phyloP scores from a whole-genome alignment of 2,329 filamentous ascomycete species.

The Furcasterigmium furcatum region DNA sequence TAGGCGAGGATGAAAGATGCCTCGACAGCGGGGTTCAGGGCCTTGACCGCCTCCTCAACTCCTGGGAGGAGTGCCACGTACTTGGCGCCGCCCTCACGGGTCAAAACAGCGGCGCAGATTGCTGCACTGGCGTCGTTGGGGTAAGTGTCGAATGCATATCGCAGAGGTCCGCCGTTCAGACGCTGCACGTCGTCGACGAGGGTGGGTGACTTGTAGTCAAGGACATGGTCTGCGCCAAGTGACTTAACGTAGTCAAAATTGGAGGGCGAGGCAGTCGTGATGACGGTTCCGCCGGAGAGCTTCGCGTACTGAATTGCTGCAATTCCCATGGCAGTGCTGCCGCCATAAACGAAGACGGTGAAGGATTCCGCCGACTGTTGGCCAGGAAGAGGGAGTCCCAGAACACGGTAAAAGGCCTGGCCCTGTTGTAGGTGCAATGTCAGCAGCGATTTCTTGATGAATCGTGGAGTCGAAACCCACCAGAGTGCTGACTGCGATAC shows the following conservation, averaged over 20 bases:
- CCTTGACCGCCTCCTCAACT: constrained; percentile 31
- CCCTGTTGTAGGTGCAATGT: too few species aligned
- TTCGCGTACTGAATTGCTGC: constrained; percentile 36
- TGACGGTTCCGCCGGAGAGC: constrained; percentile 25
- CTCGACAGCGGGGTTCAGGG: constrained; percentile 34
- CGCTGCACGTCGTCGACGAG: constrained; percentile 18
- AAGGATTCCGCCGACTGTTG: constrained; percentile 29
- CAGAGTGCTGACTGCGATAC: constrained; percentile 39
- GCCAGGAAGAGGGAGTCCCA: constrained; percentile 43
- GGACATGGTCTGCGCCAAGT: constrained; percentile 23
- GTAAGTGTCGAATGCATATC: constrained; percentile 20
- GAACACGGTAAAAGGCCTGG: constrained; percentile 44
- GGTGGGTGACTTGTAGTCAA: constrained; percentile 23
- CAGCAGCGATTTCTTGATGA: too few species aligned
- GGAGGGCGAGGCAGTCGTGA: constrained; percentile 24
- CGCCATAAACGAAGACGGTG: constrained; percentile 36
- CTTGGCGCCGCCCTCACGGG: constrained; percentile 17
- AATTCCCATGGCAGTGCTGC: constrained; percentile 51
- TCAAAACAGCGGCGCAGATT: constrained; percentile 16
- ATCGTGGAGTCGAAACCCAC: constrained; percentile 14
- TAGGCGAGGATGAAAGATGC: constrained; percentile 29
- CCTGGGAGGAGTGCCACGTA: constrained; percentile 36
- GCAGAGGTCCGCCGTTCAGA: constrained; percentile 16
- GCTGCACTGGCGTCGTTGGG: constrained; percentile 5
- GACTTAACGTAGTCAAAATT: constrained; percentile 30